A percentile compares a stretch with the other conserved stretches of the same genome.
Conservation (phyloP, 2,329 filamentous ascomycete species). For the Orbilia oligospora region DNA sequence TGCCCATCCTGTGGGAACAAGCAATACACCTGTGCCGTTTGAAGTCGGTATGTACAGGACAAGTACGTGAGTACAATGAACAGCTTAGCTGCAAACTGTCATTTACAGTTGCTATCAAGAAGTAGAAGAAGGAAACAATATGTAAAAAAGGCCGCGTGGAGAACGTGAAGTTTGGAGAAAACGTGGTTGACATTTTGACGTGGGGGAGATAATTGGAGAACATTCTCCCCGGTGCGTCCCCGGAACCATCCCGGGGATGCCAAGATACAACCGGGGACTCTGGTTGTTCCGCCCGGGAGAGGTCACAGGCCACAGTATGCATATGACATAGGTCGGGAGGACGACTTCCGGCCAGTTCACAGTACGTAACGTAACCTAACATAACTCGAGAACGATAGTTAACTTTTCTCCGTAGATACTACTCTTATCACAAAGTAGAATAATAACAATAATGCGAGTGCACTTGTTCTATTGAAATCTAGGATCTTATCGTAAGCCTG, state of each 20-base stretch:
- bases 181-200: background rate
- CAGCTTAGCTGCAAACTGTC: background rate
- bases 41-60: background rate
- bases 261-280: background rate
- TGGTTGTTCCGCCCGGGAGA: background rate
- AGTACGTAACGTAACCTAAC: background rate
- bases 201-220: background rate
- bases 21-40: background rate
- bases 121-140: background rate
- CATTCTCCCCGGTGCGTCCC: background rate
- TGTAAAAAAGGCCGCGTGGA: constrained; percentile 7
- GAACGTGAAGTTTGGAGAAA: background rate
- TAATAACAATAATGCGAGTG: background rate
- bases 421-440: background rate
- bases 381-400: no score
- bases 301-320: constrained; percentile 4
- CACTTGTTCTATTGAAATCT: background rate
- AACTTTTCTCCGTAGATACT: background rate
- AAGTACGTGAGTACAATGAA: background rate
- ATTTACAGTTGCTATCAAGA: background rate
- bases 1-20: constrained; percentile 9
- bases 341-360: background rate
- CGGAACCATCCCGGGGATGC: background rate
- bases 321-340: no score
- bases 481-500: background rate